Evolutionary conservation across 371 early-diverging fungal genomes (phyloP), one percentile per base, ranked within the genome.

Genomic region (Mortierella sp.): DNA sequence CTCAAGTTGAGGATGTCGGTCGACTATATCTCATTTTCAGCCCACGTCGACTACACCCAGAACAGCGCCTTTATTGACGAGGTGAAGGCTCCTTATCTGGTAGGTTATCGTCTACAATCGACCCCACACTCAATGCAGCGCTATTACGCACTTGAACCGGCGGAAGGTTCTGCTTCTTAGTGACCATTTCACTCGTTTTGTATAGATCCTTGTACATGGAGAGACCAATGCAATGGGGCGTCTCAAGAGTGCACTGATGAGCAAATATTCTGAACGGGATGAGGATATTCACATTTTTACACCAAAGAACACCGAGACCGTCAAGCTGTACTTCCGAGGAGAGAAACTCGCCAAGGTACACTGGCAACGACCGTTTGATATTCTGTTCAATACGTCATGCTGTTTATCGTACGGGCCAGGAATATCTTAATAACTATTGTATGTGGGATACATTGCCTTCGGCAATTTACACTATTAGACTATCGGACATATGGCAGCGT

Each of bases 21-120:
- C 39, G 95, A 98, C 54, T 99, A 97, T 80, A 95, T 99, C 21
- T 99, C 99, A 0, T 99, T 99, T 75, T 95, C 96, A 39, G 99
- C 99, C 0, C 99, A 99, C 71, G 99, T 99, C 9, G 99, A 99
- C 82, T 99, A 92, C 79, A 89, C 95, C 6, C 99, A 99, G 82
- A 99, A 99, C 83, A 92, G 92, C 52, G 89, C 94, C 72, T 99
- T 99, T 79, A 99, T 99, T 75, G 96, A 99, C 58, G 95, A 95
- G 57, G 95, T 99, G 39, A 91, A 92, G 37, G 94, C 99, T 4
- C 91, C 94, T n/a, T 91, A 99, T 79, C 86, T 99, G 46, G 94
- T 99, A 82, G 57, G 72, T n/a, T n/a, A n/a, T n/a, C n/a, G n/a
- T n/a, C n/a, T n/a, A n/a, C n/a, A n/a, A n/a, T n/a, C n/a, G n/a